Percentiles rank a stretch among this genome's conserved stretches.
phyloP scores from a whole-genome alignment of 192 early-diverging fungal genomes.

The Phycomyces nitens region DNA sequence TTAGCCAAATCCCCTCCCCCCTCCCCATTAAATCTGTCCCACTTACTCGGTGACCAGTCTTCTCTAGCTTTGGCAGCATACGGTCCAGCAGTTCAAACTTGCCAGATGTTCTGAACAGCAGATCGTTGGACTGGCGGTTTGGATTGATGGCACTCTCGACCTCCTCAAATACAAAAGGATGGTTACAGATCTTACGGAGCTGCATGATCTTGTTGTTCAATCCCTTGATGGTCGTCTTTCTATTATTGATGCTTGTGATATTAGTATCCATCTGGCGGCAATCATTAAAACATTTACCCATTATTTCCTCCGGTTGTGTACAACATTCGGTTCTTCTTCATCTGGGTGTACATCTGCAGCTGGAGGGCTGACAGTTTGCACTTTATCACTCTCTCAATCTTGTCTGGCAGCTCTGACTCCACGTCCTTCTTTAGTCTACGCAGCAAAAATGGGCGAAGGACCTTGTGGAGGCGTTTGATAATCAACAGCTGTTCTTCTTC shows the following conservation, averaged over 20 bases:
- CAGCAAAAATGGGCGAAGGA: constrained; percentile 94
- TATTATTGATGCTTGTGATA: neutral
- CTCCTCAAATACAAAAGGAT: constrained; percentile 95
- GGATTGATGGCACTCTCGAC: constrained; percentile 87
- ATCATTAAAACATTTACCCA: constrained; percentile 41
- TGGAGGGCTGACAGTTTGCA: constrained; percentile 90
- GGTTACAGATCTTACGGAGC: constrained; percentile 97
- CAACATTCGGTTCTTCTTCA: constrained; percentile 74
- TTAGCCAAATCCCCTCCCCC: too few species aligned
- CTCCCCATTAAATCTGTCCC: too few species aligned
- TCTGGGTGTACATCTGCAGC: constrained; percentile 77
- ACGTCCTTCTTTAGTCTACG: constrained; percentile 97
- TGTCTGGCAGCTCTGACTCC: constrained; percentile 95
- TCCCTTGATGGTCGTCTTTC: constrained; percentile 56
- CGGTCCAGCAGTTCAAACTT: constrained; percentile 98
- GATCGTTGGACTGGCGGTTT: constrained; percentile 60
- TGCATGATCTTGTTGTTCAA: constrained; percentile 98
- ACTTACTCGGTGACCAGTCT: constrained; percentile 75
- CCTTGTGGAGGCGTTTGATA: constrained; percentile 94
- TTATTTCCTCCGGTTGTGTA: constrained; percentile 62
- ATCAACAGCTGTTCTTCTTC: constrained; percentile 98
- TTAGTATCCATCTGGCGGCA: neutral
- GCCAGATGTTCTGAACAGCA: constrained; percentile 80
- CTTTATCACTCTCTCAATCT: constrained; percentile 91
- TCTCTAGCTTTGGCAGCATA: constrained; percentile 86